phyloP scores from a whole-genome alignment of 331 rosid species.

The Phaseolus coccineus region DNA sequence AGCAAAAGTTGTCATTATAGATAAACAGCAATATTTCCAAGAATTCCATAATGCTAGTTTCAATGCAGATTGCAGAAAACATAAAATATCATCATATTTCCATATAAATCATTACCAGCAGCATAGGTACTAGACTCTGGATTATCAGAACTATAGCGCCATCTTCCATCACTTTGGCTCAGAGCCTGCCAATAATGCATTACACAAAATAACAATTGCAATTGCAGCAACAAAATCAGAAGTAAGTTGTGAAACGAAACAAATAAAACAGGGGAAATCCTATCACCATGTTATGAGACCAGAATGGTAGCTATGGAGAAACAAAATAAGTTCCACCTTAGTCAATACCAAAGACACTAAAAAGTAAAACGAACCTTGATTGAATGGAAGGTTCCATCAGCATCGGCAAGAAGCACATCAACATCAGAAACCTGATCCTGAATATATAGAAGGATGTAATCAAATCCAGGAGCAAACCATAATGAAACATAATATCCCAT shows the following conservation, averaged over 20 bases:
- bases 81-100: conserved; percentile 13
- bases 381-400: conserved; percentile 72
- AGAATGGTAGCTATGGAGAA: conserved; percentile 43
- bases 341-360: conserved; percentile 12
- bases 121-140: conserved; percentile 98
- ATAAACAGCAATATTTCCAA: conserved; percentile 7
- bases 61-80: neutral
- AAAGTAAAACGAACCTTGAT: conserved; percentile 69
- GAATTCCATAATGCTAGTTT: conserved; percentile 8
- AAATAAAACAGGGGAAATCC: conserved; percentile 23
- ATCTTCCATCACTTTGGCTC: conserved; percentile 99
- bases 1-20: conserved; percentile 28
- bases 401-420: conserved; percentile 75
- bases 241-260: conserved; percentile 11
- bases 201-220: conserved; percentile 35
- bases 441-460: conserved; percentile 5
- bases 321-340: conserved; percentile 36
- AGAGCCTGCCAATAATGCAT: conserved; percentile 70
- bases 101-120: conserved; percentile 71
- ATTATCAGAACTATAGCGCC: conserved; percentile 89
- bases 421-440: conserved; percentile 77
- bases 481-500: conserved; percentile 17
- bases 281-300: conserved; percentile 26
- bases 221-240: conserved; percentile 17
- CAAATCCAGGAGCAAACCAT: conserved; percentile 40